phyloP scores from a whole-genome alignment of 2,329 filamentous ascomycete genomes.

The Hortaea sp. region DNA sequence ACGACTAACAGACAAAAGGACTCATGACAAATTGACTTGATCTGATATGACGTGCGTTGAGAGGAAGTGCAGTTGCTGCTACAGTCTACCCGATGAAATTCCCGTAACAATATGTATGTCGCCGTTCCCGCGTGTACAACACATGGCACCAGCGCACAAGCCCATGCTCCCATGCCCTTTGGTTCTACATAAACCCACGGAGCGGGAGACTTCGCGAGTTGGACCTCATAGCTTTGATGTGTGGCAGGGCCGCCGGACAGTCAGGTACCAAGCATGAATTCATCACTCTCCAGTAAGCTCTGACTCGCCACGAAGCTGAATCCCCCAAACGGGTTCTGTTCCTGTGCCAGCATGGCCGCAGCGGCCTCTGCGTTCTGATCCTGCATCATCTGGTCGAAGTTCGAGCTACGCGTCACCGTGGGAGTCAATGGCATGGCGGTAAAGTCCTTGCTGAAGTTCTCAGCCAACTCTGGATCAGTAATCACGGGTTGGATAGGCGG shows the following conservation, averaged over 20 bases:
- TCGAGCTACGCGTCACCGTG: conserved; percentile 33
- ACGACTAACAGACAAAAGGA: too few species aligned
- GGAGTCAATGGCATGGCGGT: conserved; percentile 77
- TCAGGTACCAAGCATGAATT: conserved; percentile 26
- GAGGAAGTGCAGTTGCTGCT: too few species aligned
- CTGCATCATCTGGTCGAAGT: conserved; percentile 13
- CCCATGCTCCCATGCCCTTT: too few species aligned
- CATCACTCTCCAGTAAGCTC: conserved; percentile 36
- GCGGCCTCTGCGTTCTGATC: conserved; percentile 5
- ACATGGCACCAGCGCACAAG: too few species aligned
- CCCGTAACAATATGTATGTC: too few species aligned
- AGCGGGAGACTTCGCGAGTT: too few species aligned
- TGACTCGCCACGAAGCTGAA: conserved; percentile 45
- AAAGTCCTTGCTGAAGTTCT: conserved; percentile 94
- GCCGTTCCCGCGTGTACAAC: too few species aligned
- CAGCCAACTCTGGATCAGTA: conserved; percentile 87
- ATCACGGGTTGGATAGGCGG: conserved; percentile 89
- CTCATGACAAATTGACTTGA: too few species aligned
- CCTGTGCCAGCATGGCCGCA: conserved; percentile 14
- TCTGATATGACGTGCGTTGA: too few species aligned
- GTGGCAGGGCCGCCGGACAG: conserved; percentile 8
- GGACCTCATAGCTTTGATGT: too few species aligned
- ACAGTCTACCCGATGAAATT: too few species aligned
- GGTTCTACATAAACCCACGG: too few species aligned
- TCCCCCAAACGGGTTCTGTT: conserved; percentile 41